Conservation (phyloP, 2,329 filamentous ascomycete species). For the Calonectria fujianensis region DNA sequence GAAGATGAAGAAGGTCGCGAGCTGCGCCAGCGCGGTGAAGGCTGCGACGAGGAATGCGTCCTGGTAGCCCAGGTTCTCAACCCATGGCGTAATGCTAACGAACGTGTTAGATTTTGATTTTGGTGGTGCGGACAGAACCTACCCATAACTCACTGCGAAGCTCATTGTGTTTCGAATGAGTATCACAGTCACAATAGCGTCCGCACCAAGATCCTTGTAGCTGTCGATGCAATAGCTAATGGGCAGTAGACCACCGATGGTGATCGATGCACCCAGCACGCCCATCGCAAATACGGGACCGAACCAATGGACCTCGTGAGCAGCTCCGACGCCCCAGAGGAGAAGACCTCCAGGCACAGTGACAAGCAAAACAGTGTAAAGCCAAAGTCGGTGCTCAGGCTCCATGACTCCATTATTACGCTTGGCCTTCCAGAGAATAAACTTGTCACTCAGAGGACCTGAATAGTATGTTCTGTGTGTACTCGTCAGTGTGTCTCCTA, state of each 20-base stretch:
- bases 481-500: neutral
- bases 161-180: constrained; percentile 60
- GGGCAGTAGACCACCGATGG: constrained; percentile 58
- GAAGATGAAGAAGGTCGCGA: neutral
- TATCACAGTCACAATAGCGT: constrained; percentile 62
- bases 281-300: constrained; percentile 63
- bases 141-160: constrained; percentile 56
- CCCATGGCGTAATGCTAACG: constrained; percentile 38
- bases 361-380: constrained; percentile 55
- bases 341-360: constrained; percentile 51
- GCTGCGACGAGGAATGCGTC: constrained; percentile 38
- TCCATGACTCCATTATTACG: constrained; percentile 64
- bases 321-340: constrained; percentile 58
- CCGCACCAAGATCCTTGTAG: constrained; percentile 61
- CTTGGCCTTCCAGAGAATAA: constrained; percentile 60
- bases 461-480: constrained; percentile 43
- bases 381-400: constrained; percentile 63
- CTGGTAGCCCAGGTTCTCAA: constrained; percentile 36
- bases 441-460: constrained; percentile 59
- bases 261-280: constrained; percentile 56
- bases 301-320: constrained; percentile 62
- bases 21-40: neutral
- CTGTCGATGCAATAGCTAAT: constrained; percentile 62
- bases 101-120: neutral
- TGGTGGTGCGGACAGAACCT: neutral